Base-by-base conservation (phyloP, 768 basidiomycete species). In the Boletales sp. region DNA sequence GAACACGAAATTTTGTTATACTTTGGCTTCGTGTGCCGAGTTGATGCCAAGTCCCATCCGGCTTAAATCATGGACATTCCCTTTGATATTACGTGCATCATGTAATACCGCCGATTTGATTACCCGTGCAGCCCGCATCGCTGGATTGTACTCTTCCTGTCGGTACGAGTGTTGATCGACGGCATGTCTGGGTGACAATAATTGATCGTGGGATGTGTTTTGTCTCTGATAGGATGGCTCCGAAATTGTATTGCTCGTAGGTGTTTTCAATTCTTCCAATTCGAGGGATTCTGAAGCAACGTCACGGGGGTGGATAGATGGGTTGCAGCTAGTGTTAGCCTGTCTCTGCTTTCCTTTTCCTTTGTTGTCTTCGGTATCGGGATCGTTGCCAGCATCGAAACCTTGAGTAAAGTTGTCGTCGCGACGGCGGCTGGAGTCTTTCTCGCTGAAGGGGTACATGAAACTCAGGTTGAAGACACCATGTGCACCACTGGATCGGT, bases 91-190 rank as follows among this genome's bases (percentile, higher is more conserved):
- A 14, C 87, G 77, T 28, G 87, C 87, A 66, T 90, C 87, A 58
- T 89, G 87, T 37, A 89, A 65, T 8, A 88, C 74, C 2, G 83
- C 84, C n/a, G 76, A 76, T 68, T 82, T 87, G 36, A 89, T 54
- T 10, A 73, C 80, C 61, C 79, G 85, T 2, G 83, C 87, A 10
- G 85, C 86, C 33, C 76, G 72, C 17, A 76, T 66, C 1, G 76
- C 76, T 10, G 72, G 70, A 12, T 74, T 75, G 31, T 60, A 58
- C 8, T 65, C 71, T 34, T 70, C 69, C 19, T 57, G 72, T 60
- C 53, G 62, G 36, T 55, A n/a, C 4, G 30, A 7, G 51, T 49
- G 60, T 39, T 46, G 61, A 52, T 64, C 55, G 40, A 55, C 52
- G 36, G 41, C 49, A 46, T 47, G 54, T 28, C 54, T 55, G 43